Evolutionary conservation across 208 protist species (phyloP), one percentile per base, ranked within the genome.

Genomic region (Crithidia expoeki): DNA sequence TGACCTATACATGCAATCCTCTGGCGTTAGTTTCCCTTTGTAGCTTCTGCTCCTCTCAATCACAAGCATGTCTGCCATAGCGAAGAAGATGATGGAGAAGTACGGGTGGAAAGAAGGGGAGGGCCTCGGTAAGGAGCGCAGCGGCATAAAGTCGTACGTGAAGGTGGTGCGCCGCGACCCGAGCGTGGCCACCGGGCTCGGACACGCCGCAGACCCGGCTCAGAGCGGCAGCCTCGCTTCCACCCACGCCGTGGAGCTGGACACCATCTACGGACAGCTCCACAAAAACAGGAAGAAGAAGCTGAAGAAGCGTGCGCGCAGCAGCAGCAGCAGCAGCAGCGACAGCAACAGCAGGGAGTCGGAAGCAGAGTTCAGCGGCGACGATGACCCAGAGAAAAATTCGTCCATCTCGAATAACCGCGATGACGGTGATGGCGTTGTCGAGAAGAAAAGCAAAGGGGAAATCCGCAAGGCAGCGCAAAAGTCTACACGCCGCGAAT

Each of bases 31-130:
- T n/a, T n/a, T n/a, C n/a, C n/a, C n/a, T n/a, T n/a, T n/a, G 10
- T 42, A 16, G 27, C 30, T 36, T 11, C 30, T 12, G 34, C 6
- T 53, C 28, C 40, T n/a, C 46, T 3, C 4, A 52, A 23, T 25
- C 32, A 0, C 57, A 46, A 70, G 32, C 12, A 94, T 95, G 86
- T 90, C 86, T 2, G 74, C 84, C 5, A 56, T 85, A 4, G 91
- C 88, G 2, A 90, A 89, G 74, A 87, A 86, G 56, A 89, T 94
- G 85, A 68, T 96, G 77, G 84, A 90, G 72, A 88, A 86, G 63
- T 85, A 88, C 60, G 88, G 91, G 59, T 96, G 91, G 89, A 91
- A 90, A 69, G 84, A 93, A 47, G 91, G 91, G 44, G 79, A 90
- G 74, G 91, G 88, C 28, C 81, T 96, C 7, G 91, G 91, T n/a